Evolutionary conservation across 495 filamentous ascomycete species (phyloP).

Genomic region (Penicillium goetzii): DNA sequence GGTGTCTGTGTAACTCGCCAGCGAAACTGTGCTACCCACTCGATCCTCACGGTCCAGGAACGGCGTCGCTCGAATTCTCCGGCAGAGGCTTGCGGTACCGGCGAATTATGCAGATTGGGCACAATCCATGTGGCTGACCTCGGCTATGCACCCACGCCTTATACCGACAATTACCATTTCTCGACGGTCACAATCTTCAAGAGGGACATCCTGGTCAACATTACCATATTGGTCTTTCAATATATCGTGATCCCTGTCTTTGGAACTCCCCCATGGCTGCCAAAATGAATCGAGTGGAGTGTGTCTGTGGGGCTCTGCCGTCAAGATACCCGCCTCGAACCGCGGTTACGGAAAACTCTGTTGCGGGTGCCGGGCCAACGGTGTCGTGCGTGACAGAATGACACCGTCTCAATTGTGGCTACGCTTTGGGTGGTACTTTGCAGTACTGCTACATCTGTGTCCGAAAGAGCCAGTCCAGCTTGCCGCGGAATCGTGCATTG

Average conservation of each 20-base stretch:
- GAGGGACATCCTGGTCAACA: not conserved
- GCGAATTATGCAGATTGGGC: not conserved
- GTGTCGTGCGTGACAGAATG: not conserved
- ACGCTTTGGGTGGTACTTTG: not conserved
- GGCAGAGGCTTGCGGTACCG: conserved; percentile 1
- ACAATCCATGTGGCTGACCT: conserved; percentile 1
- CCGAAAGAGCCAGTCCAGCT: not conserved
- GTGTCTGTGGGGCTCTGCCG: conserved; percentile 12
- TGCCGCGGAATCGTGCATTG: not conserved
- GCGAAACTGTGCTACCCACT: conserved; percentile 22
- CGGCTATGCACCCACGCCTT: not conserved
- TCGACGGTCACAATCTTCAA: not conserved
- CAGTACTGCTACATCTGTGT: not conserved
- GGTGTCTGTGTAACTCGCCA: conserved; percentile 12
- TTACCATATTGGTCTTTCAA: not conserved
- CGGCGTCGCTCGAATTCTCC: conserved; percentile 14
- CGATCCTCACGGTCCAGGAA: conserved; percentile 17
- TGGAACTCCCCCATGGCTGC: not conserved
- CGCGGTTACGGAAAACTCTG: conserved; percentile 9
- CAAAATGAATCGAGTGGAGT: conserved; percentile 3
- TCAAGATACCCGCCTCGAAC: conserved; percentile 9
- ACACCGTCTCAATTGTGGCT: not conserved
- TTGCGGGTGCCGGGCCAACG: not conserved
- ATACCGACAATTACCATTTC: not conserved
- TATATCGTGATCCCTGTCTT: not conserved